phyloP scores from a whole-genome alignment of 1,284 basidiomycete genomes.

The Volvariella volvacea region DNA sequence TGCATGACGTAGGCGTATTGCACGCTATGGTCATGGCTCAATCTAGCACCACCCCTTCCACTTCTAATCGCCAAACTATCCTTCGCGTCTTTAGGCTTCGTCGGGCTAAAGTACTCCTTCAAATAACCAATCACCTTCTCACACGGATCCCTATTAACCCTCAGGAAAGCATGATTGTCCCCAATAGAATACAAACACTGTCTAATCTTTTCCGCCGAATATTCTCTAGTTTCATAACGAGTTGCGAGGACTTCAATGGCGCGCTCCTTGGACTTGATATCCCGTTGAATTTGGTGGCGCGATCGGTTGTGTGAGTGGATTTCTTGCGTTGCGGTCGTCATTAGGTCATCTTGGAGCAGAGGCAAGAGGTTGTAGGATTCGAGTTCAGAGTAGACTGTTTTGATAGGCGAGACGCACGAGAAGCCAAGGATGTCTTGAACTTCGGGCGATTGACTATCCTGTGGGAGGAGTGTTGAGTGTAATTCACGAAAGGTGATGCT shows the following conservation, averaged over 20 bases:
- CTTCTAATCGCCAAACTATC: constrained; percentile 68
- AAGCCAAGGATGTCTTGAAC: constrained; percentile 72
- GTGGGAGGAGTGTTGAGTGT: constrained; percentile 4
- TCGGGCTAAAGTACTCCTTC: constrained; percentile 70
- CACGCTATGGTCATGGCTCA: constrained; percentile 76
- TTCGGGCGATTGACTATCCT: constrained; percentile 76
- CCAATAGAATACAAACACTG: constrained; percentile 80
- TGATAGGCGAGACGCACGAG: constrained; percentile 67
- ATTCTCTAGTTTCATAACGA: constrained; percentile 50
- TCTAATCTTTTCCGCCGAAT: constrained; percentile 56
- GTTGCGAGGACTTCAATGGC: constrained; percentile 67
- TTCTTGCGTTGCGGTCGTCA: constrained; percentile 69
- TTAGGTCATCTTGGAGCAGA: constrained; percentile 65
- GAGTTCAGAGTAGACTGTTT: constrained; percentile 60
- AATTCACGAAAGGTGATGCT: no score
- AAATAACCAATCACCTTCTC: constrained; percentile 72
- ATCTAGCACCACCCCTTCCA: constrained; percentile 67
- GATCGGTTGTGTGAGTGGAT: constrained; percentile 66
- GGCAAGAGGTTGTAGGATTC: constrained; percentile 56
- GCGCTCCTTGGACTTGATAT: constrained; percentile 74
- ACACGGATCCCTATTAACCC: constrained; percentile 77
- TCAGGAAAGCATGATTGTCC: constrained; percentile 79
- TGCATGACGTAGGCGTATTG: constrained; percentile 79
- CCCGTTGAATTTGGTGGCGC: constrained; percentile 68
- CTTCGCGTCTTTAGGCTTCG: constrained; percentile 53